Conservation (phyloP, 768 basidiomycete species). For the Hypholoma sublateritium region DNA sequence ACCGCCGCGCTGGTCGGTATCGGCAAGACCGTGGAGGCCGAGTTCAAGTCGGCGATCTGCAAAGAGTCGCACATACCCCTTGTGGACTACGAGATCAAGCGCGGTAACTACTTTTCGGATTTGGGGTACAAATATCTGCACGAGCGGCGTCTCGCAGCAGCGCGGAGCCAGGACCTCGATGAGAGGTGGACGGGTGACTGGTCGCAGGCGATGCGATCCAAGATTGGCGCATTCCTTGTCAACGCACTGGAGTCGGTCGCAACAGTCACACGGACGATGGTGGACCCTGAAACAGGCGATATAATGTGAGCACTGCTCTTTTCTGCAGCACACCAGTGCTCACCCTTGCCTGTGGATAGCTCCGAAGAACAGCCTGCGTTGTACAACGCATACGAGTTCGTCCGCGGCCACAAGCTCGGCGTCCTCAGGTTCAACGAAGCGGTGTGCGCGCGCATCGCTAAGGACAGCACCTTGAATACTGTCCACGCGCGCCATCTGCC, state of each 20-base stretch:
- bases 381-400: conserved; percentile 87
- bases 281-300: conserved; percentile 59
- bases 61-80: conserved; percentile 58
- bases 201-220: conserved; percentile 75
- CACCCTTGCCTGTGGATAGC: conserved; percentile 42
- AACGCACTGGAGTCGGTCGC: conserved; percentile 85
- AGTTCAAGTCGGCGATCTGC: conserved; percentile 86
- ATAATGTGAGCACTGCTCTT: conserved; percentile 47
- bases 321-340: conserved; percentile 5
- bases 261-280: conserved; percentile 60
- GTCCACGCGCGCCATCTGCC: conserved; percentile 94
- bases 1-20: conserved; percentile 77
- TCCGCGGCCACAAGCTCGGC: conserved; percentile 93
- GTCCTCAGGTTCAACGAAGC: conserved; percentile 84
- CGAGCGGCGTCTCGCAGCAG: conserved; percentile 64
- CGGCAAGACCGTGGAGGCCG: conserved; percentile 84
- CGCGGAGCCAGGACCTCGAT: conserved; percentile 60
- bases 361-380: conserved; percentile 88
- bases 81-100: conserved; percentile 32
- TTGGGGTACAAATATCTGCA: conserved; percentile 62
- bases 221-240: conserved; percentile 81
- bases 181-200: conserved; percentile 81
- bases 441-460: conserved; percentile 74
- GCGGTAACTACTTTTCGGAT: conserved; percentile 52
- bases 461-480: conserved; percentile 65